Conservation (phyloP, 495 filamentous ascomycete species). For the Neurospora intermedia region DNA sequence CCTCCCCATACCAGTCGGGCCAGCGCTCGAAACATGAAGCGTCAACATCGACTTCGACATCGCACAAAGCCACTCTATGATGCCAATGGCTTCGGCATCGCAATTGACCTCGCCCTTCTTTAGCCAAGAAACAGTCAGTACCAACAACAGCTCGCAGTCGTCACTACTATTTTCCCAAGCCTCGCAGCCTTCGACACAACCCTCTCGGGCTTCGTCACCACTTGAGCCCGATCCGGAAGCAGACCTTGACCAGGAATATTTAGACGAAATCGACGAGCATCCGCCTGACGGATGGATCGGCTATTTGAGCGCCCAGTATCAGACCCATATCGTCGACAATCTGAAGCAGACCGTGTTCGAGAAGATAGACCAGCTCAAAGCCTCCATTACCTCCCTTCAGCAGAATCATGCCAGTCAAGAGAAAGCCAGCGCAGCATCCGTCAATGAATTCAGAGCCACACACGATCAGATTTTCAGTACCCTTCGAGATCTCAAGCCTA, state of each 20-base stretch:
- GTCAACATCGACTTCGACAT: not conserved
- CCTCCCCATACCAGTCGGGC: not conserved
- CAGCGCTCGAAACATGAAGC: not conserved
- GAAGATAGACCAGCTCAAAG: constrained; percentile 5
- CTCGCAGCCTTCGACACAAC: not conserved
- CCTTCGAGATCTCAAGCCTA: constrained; percentile 1
- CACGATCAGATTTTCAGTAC: constrained; percentile 4
- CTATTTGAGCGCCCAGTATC: constrained; percentile 19
- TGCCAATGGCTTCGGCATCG: not conserved
- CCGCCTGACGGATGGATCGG: constrained; percentile 9
- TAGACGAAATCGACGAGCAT: not conserved
- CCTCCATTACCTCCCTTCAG: constrained; percentile 7
- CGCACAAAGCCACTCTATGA: not conserved
- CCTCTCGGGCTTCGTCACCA: not conserved
- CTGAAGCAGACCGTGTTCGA: constrained; percentile 11
- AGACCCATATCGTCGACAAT: constrained; percentile 8
- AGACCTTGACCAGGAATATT: not conserved
- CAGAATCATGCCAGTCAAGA: constrained; percentile 6
- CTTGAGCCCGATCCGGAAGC: not conserved
- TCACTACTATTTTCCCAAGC: not conserved
- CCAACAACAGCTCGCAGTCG: not conserved
- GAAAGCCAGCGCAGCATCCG: constrained; percentile 4
- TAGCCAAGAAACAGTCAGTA: not conserved
- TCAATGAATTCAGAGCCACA: constrained; percentile 9
- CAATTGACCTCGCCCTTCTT: not conserved